Percentiles rank a stretch among this genome's conserved stretches.
Evolutionary conservation across 139 green algal species (phyloP).

Genomic region (Pedinophyceae sp.): DNA sequence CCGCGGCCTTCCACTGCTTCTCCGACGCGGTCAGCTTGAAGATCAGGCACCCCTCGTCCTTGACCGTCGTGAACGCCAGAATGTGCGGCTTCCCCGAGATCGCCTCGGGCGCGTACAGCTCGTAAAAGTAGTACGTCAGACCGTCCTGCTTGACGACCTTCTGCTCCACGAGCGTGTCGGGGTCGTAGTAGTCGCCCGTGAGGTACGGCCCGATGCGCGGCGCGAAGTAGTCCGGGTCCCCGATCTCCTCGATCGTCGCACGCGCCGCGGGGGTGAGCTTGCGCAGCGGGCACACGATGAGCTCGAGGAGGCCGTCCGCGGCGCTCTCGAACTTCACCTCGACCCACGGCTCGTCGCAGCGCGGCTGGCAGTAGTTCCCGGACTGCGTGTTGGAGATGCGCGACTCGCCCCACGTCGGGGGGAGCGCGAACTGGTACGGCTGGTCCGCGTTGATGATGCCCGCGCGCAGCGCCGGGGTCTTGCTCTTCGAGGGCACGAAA

Average conservation of each 20-base stretch:
- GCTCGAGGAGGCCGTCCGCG: background rate
- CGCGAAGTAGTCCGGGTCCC: conserved; percentile 10
- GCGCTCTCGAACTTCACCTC: background rate
- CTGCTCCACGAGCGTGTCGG: conserved; percentile 1
- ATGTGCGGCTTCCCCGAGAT: conserved; percentile 4
- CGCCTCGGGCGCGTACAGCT: conserved; percentile 9
- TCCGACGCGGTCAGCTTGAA: background rate
- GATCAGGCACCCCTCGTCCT: background rate
- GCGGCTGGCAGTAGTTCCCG: conserved; percentile 33
- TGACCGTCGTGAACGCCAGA: background rate
- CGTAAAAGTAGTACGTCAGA: conserved; percentile 11
- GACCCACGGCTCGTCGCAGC: conserved; percentile 26
- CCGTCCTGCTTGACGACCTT: conserved; percentile 4
- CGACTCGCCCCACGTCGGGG: conserved; percentile 10
- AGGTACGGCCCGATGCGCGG: conserved; percentile 7
- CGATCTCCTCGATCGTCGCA: conserved; percentile 7
- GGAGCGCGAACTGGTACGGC: conserved; percentile 18
- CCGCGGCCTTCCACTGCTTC: conserved; percentile 2
- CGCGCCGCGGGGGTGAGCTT: conserved; percentile 2
- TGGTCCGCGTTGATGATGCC: conserved; percentile 4
- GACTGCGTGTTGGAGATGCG: conserved; percentile 22
- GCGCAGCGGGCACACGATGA: conserved; percentile 9
- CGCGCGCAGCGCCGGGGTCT: conserved; percentile 10
- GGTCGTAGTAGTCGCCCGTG: conserved; percentile 11
- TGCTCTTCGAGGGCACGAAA: conserved; percentile 4